Evolutionary conservation across 1,139 yeast genomes (phyloP).

Genomic region (Saccharomyces pastorianus): DNA sequence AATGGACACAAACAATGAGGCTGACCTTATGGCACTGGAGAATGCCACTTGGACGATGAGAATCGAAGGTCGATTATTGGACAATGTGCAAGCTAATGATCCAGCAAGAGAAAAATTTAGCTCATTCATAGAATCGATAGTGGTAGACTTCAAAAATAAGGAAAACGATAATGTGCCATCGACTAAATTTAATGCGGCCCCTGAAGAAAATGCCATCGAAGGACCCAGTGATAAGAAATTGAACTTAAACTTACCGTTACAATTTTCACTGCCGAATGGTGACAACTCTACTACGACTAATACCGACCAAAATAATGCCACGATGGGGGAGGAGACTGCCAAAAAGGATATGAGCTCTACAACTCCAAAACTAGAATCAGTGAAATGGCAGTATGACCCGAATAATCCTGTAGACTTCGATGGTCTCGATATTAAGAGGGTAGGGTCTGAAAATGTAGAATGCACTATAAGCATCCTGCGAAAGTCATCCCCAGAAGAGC

Average conservation of each 20-base stretch:
- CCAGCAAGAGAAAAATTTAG: constrained; percentile 57
- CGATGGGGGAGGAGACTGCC: not conserved
- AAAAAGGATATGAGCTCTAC: not conserved
- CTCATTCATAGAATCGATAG: constrained; percentile 71
- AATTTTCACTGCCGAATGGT: not conserved
- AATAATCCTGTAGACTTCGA: constrained; percentile 51
- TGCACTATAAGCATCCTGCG: constrained; percentile 66
- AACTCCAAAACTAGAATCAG: constrained; percentile 21
- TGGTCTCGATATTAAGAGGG: constrained; percentile 71
- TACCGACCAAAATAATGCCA: not conserved
- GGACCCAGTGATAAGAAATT: not conserved
- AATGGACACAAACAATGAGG: constrained; percentile 16
- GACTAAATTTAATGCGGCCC: not conserved
- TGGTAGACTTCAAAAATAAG: constrained; percentile 53
- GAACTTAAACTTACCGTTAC: not conserved
- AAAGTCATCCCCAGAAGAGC: constrained; percentile 54
- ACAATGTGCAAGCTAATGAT: constrained; percentile 36
- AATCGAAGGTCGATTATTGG: constrained; percentile 74
- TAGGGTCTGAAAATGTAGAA: constrained; percentile 53
- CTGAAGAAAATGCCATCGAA: not conserved
- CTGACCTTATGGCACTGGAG: constrained; percentile 21
- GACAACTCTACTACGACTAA: not conserved
- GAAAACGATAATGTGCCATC: not conserved
- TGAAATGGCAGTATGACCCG: constrained; percentile 56
- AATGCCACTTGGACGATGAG: constrained; percentile 64